Conservation (phyloP, 495 filamentous ascomycete species). For the Mycothermus thermophilus region DNA sequence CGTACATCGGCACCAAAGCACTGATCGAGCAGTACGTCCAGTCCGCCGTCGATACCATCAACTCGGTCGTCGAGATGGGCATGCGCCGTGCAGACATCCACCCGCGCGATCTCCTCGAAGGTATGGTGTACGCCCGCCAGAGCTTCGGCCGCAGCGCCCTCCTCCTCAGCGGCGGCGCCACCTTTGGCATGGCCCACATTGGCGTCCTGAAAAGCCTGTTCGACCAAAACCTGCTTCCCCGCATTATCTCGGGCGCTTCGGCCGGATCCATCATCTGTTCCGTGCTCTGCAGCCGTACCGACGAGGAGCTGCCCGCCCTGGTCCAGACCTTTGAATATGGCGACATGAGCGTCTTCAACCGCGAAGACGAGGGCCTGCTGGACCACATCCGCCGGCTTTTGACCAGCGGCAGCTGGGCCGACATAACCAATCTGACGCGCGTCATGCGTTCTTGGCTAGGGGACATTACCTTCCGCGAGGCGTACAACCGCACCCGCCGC, state of each 20-base stretch:
- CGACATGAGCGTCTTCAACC: slow-evolving; percentile 72
- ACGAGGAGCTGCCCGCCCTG: slow-evolving; percentile 67
- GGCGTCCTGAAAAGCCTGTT: slow-evolving; percentile 82
- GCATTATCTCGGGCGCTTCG: slow-evolving; percentile 87
- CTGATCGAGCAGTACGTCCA: slow-evolving; percentile 80
- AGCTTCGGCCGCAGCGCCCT: slow-evolving; percentile 82
- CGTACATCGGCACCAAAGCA: slow-evolving; percentile 72
- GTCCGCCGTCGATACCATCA: slow-evolving; percentile 57
- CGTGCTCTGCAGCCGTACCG: slow-evolving; percentile 69
- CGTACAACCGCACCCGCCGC: slow-evolving; percentile 78
- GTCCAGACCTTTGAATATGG: slow-evolving; percentile 64
- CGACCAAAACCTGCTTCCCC: slow-evolving; percentile 60
- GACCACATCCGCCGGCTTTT: slow-evolving; percentile 61
- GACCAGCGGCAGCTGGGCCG: slow-evolving; percentile 69
- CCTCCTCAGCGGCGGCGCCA: slow-evolving; percentile 78
- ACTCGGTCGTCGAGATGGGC: slow-evolving; percentile 52
- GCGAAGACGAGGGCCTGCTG: slow-evolving; percentile 51
- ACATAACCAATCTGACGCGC: slow-evolving; percentile 62
- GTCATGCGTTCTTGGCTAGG: slow-evolving; percentile 71
- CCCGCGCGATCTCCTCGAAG: slow-evolving; percentile 46
- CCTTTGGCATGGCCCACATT: slow-evolving; percentile 92
- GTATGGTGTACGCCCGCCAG: slow-evolving; percentile 60
- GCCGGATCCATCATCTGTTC: slow-evolving; percentile 89
- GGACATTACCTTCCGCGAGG: slow-evolving; percentile 88
- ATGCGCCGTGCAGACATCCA: slow-evolving; percentile 40